phyloP scores from a whole-genome alignment of 148 eudicot genomes.

The Oxyria digyna region DNA sequence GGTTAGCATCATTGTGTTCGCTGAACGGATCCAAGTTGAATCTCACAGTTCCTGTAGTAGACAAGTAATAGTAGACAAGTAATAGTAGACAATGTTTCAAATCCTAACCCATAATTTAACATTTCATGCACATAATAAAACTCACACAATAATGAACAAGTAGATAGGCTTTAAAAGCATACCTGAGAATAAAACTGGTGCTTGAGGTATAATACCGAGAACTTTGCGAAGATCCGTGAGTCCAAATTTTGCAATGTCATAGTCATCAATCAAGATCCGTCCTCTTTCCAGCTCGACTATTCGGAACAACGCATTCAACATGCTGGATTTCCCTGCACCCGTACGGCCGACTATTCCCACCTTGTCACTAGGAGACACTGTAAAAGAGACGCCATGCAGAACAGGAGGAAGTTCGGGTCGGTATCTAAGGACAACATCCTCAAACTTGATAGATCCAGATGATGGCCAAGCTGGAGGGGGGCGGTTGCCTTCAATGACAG shows the following conservation, averaged over 20 bases:
- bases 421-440: slow-evolving; percentile 74
- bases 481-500: slow-evolving; percentile 53
- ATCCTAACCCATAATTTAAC: neutral
- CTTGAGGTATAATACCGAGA: slow-evolving; percentile 72
- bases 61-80: neutral
- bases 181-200: slow-evolving; percentile 81
- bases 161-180: neutral
- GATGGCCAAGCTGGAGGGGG: slow-evolving; percentile 98
- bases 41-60: slow-evolving; percentile 53
- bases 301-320: slow-evolving; percentile 88
- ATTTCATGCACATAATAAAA: neutral
- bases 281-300: slow-evolving; percentile 84
- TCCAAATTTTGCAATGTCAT: slow-evolving; percentile 75
- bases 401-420: slow-evolving; percentile 97
- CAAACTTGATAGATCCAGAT: slow-evolving; percentile 67
- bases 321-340: slow-evolving; percentile 94
- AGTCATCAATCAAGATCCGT: slow-evolving; percentile 58
- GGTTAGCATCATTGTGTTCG: slow-evolving; percentile 80
- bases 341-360: slow-evolving; percentile 96
- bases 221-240: slow-evolving; percentile 57
- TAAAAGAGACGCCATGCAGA: slow-evolving; percentile 73
- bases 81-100: too few species aligned
- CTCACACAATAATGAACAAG: neutral
- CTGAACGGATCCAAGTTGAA: slow-evolving; percentile 89
- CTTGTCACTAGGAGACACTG: slow-evolving; percentile 71